These are phyloP conservation scores for Aspergillus funiculosus DNA, from an alignment of 495 filamentous ascomycete species.

Conservation along the genomic window DNA sequence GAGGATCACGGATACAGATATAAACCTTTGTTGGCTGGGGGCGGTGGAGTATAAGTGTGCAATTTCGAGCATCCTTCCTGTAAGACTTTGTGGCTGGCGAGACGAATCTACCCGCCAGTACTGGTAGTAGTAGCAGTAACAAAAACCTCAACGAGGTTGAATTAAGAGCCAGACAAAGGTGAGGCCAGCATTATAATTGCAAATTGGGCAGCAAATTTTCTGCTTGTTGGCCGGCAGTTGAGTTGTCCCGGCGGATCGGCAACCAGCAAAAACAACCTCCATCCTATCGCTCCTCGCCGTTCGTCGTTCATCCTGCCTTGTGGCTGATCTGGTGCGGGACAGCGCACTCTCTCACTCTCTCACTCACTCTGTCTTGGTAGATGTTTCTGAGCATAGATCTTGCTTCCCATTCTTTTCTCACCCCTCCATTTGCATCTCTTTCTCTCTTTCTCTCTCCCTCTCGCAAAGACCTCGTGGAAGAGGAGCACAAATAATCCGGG, in stretches of 20 bases:
- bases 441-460: background rate
- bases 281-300: background rate
- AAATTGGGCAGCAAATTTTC: conserved; percentile 21
- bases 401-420: background rate
- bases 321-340: conserved; percentile 7
- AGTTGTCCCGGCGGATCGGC: conserved; percentile 12
- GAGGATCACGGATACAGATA: too few species aligned
- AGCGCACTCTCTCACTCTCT: background rate
- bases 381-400: background rate
- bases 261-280: background rate
- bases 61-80: too few species aligned
- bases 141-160: too few species aligned
- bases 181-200: conserved; percentile 9
- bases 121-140: too few species aligned
- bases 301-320: background rate
- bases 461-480: background rate
- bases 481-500: background rate
- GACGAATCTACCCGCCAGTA: too few species aligned
- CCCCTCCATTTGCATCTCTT: background rate
- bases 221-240: conserved; percentile 8
- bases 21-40: too few species aligned
- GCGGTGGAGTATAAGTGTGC: too few species aligned
- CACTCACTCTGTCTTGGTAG: background rate
- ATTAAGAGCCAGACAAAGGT: conserved; percentile 5
- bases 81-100: too few species aligned